Base-by-base conservation (phyloP, 2,329 filamentous ascomycete species). In the Xylariaceae sp. region DNA sequence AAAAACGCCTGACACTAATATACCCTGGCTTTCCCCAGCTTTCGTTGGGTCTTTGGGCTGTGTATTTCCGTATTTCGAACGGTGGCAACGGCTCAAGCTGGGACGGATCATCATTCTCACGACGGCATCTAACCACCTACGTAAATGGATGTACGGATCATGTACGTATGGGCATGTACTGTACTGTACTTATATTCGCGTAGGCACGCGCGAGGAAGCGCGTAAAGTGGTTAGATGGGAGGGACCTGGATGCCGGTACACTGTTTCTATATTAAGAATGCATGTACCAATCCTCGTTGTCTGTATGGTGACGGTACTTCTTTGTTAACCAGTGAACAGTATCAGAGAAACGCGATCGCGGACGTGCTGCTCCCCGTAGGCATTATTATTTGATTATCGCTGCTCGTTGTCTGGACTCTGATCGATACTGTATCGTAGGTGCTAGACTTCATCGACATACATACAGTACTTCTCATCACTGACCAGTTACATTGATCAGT, bases 1-100 rank as follows among this genome's bases (percentile, higher is more conserved):
- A 45, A 45, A 66, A 71, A 66, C 67, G 68, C 68, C 67, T 66
- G 69, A 65, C 67, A 66, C 67, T n/a, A 62, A 47, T 63, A 47
- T 63, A 64, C 64, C 66, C 56, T 56, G 51, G 34, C 18, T 30
- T 52, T 52, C 55, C 60, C 60, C 60, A 56, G 56, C 55, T 57
- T 53, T 59, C 34, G 56, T 9, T 44, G 35, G 35, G 37, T 13
- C 9, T 13, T 13, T 42, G 13, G 9, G 13, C 37, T 42, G 9
- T 13, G 9, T 42, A 42, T 15, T 1, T n/a, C 2, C 37, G 39
- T 18, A 9, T 13, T 6, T 48, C 45, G 48, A 57, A 51, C 42
- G 51, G 51, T 54, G 37, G 44, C 47, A 55, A 50, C 55, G 53
- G 56, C 56, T 44, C 56, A 35, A 49, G 44, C 44, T 17, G 42